A percentile compares a stretch with the other conserved stretches of the same genome.
Evolutionary conservation across 257 asterid species (phyloP).

Genomic region (Verbena officinalis): DNA sequence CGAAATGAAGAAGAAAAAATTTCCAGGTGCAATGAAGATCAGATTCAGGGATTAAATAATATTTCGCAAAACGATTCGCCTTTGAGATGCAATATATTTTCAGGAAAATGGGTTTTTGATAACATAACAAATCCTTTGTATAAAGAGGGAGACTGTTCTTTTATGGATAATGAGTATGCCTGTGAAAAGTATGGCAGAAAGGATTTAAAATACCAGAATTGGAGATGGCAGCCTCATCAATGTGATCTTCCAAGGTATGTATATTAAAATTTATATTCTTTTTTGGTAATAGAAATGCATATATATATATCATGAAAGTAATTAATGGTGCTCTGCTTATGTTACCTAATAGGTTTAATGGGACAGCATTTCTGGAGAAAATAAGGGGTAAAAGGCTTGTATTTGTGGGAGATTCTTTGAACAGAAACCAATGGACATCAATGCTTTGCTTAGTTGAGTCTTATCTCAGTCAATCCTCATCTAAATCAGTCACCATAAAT

Average conservation of each 20-base stretch:
- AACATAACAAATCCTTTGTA: slow-evolving; percentile 48
- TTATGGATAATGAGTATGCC: slow-evolving; percentile 44
- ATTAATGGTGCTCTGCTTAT: no score
- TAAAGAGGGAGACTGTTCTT: slow-evolving; percentile 46
- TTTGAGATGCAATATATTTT: slow-evolving; percentile 28
- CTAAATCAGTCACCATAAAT: slow-evolving; percentile 24
- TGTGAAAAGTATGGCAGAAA: slow-evolving; percentile 57
- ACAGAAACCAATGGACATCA: slow-evolving; percentile 64
- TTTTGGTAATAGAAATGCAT: no score
- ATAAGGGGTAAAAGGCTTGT: slow-evolving; percentile 62
- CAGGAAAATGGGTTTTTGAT: slow-evolving; percentile 64
- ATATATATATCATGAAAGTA: no score
- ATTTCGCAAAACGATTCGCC: background rate
- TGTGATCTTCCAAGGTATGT: slow-evolving; percentile 68
- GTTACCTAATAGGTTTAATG: slow-evolving; percentile 63
- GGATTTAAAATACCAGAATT: slow-evolving; percentile 50
- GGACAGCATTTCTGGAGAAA: slow-evolving; percentile 52
- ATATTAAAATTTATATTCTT: no score
- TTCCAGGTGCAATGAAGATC: no score
- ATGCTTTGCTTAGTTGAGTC: slow-evolving; percentile 57
- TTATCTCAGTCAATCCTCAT: slow-evolving; percentile 22
- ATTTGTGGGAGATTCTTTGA: slow-evolving; percentile 73
- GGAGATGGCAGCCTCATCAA: slow-evolving; percentile 72
- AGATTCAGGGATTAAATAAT: no score
- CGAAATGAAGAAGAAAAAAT: background rate